These are phyloP conservation scores for Alternaria panax DNA, from an alignment of 2,329 filamentous ascomycete species.

Conservation along the genomic window DNA sequence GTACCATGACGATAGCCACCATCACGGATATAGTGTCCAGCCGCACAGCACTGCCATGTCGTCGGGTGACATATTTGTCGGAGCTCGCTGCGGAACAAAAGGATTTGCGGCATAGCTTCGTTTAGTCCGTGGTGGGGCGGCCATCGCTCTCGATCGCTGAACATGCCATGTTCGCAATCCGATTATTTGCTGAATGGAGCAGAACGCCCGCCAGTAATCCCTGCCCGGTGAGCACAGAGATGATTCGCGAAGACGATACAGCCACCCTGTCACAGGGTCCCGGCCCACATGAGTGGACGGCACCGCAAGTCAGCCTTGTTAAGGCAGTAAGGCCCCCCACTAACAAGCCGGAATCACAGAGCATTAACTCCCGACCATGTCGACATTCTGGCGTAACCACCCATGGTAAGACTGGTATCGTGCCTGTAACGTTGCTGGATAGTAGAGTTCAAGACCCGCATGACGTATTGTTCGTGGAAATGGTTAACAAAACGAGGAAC, in stretches of 20 bases:
- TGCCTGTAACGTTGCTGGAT: neutral
- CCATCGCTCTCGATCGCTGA: constrained; percentile 17
- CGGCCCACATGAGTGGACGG: constrained; percentile 16
- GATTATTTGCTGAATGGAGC: constrained; percentile 8
- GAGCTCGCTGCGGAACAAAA: constrained; percentile 1
- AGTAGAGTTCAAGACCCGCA: neutral
- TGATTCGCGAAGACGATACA: constrained; percentile 11
- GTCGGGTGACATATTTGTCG: constrained; percentile 6
- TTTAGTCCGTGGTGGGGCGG: constrained; percentile 9
- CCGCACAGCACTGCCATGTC: constrained; percentile 11
- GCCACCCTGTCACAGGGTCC: constrained; percentile 10
- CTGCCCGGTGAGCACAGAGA: constrained; percentile 1
- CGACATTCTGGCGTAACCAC: constrained; percentile 29
- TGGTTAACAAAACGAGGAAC: neutral
- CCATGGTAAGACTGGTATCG: constrained; percentile 24
- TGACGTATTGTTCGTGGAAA: neutral
- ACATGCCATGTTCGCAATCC: constrained; percentile 11
- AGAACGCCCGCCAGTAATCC: constrained; percentile 11
- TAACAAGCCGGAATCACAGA: constrained; percentile 41
- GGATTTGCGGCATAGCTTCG: neutral
- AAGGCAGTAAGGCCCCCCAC: constrained; percentile 42
- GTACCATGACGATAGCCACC: constrained; percentile 5
- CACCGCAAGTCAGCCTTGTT: constrained; percentile 45
- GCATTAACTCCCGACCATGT: constrained; percentile 23
- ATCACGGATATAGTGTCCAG: constrained; percentile 5